A percentile compares a stretch with the other conserved stretches of the same genome.
These are phyloP conservation scores for Ophiostoma sp. DNA, from an alignment of 2,329 filamentous ascomycete species.

Conservation along the genomic window DNA sequence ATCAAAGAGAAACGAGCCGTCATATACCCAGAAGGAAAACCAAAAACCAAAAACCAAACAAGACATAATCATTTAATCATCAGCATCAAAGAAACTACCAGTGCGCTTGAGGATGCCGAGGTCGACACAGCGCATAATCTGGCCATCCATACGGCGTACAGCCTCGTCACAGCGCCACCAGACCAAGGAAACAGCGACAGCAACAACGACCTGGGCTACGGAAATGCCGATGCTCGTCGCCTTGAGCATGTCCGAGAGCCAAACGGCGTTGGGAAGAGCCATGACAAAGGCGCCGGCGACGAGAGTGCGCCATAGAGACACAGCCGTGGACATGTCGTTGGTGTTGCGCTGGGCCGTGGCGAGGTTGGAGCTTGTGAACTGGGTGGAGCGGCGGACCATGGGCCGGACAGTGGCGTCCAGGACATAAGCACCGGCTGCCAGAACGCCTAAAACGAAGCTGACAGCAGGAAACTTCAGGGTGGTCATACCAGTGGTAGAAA, in stretches of 20 bases:
- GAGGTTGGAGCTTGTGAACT: constrained; percentile 46
- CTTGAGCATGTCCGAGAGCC: constrained; percentile 36
- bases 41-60: neutral
- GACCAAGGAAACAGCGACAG: constrained; percentile 32
- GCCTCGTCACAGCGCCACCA: constrained; percentile 43
- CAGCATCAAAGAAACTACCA: constrained; percentile 44
- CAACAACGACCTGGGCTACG: constrained; percentile 40
- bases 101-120: constrained; percentile 38
- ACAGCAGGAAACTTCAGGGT: constrained; percentile 33
- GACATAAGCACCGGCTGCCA: constrained; percentile 41
- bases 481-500: constrained; percentile 33
- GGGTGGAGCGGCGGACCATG: constrained; percentile 44
- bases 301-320: constrained; percentile 40
- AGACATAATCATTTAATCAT: constrained; percentile 28
- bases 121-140: constrained; percentile 45
- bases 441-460: constrained; percentile 44
- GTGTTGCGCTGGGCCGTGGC: constrained; percentile 43
- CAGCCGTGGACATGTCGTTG: constrained; percentile 45
- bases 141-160: constrained; percentile 42
- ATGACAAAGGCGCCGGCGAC: constrained; percentile 43
- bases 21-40: neutral
- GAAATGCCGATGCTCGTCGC: constrained; percentile 40
- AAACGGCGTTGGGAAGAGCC: constrained; percentile 38
- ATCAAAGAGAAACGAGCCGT: neutral
- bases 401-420: constrained; percentile 42